Conservation (phyloP, 768 basidiomycete species). For the Mycena haematopus region DNA sequence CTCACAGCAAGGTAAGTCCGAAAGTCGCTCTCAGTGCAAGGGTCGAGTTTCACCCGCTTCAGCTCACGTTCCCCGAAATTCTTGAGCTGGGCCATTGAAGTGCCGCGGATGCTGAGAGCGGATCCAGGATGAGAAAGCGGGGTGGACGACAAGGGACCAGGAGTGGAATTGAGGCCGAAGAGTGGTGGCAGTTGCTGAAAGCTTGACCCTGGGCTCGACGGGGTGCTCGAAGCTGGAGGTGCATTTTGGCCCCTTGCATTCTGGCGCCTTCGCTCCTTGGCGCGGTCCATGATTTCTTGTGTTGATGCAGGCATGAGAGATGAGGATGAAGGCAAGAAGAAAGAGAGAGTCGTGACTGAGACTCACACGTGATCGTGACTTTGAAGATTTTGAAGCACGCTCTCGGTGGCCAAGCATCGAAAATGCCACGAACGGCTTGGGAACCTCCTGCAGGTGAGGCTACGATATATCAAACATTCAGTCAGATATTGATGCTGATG, state of each 20-base stretch:
- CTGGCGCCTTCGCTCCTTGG: not conserved
- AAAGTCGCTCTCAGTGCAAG: slow-evolving; percentile 6
- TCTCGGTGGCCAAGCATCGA: not conserved
- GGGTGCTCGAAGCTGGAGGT: not conserved
- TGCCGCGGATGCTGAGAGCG: slow-evolving; percentile 5
- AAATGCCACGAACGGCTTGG: too few relatives aligned
- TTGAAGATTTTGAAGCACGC: not conserved
- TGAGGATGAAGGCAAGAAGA: not conserved
- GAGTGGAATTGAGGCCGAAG: not conserved
- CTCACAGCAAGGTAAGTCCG: slow-evolving; percentile 11
- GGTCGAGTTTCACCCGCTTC: slow-evolving; percentile 11
- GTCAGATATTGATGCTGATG: too few relatives aligned
- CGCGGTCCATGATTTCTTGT: slow-evolving; percentile 1
- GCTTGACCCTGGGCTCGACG: too few relatives aligned
- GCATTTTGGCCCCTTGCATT: not conserved
- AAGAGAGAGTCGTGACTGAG: not conserved
- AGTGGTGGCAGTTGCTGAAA: not conserved
- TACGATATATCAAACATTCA: too few relatives aligned
- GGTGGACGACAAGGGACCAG: not conserved
- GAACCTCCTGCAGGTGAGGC: too few relatives aligned
- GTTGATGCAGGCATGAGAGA: slow-evolving; percentile 1
- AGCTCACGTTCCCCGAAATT: slow-evolving; percentile 14
- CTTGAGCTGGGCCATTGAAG: slow-evolving; percentile 17
- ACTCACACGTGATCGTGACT: slow-evolving; percentile 1
- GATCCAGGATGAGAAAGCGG: too few relatives aligned